Percentiles rank a stretch among this genome's conserved stretches.
Conservation (phyloP, 108 stramenopile genomes). For the Fragilaria crotonensis region DNA sequence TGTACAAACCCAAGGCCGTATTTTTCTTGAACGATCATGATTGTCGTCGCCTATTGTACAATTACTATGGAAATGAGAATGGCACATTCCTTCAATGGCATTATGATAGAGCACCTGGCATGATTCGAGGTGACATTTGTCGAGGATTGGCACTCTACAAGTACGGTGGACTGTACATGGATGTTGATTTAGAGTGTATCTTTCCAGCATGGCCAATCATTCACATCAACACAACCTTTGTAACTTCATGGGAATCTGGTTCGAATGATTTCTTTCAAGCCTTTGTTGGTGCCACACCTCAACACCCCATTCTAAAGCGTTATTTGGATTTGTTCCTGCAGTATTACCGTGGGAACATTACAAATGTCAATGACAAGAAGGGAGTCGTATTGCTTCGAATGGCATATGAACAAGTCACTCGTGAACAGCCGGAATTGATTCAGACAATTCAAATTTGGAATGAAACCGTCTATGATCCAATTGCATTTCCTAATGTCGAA, state of each 20-base stretch:
- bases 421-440: too few relatives aligned
- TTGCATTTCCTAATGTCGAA: too few relatives aligned
- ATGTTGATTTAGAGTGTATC: constrained; percentile 70
- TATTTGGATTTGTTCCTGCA: constrained; percentile 65
- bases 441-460: too few relatives aligned
- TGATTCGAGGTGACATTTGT: constrained; percentile 85
- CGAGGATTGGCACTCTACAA: constrained; percentile 70
- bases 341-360: constrained; percentile 47
- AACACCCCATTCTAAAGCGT: constrained; percentile 40
- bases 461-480: too few relatives aligned
- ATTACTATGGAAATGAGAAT: constrained; percentile 13
- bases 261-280: constrained; percentile 76
- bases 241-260: constrained; percentile 53
- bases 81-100: constrained; percentile 39
- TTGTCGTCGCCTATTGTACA: too few relatives aligned
- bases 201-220: constrained; percentile 48
- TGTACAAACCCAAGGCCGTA: constrained; percentile 34
- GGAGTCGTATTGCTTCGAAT: constrained; percentile 62
- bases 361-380: constrained; percentile 42
- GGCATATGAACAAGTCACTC: constrained; percentile 57
- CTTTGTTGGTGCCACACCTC: constrained; percentile 49
- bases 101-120: constrained; percentile 45
- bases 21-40: constrained; percentile 62
- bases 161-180: constrained; percentile 73
- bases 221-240: constrained; percentile 40